Evolutionary conservation across 2,329 filamentous ascomycete genomes (phyloP), one percentile per base, ranked within the genome.

Genomic region (Dryadomyces quercus-mongolicae): DNA sequence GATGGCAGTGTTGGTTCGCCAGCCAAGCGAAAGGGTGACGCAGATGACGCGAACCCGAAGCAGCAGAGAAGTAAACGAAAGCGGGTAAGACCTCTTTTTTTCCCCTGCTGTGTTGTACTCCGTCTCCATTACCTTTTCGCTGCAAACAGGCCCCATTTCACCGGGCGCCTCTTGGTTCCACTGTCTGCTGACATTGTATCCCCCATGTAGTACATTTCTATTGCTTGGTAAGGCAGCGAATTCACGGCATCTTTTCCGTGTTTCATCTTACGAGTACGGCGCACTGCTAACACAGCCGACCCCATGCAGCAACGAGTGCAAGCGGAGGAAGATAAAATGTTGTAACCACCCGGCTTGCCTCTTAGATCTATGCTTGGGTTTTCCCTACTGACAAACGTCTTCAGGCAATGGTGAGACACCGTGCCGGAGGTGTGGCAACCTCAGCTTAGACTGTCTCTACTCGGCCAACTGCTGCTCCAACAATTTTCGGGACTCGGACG

Each of bases 401-500:
- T n/a, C 16, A 60, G 58, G 58, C 68, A 86, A 86, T 66, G 84
- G 84, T 57, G 80, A 85, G 61, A 78, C 76, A 1, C 79, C 82
- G 1, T 88, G 84, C 60, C 76, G 81, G 56, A 74, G 84, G 55
- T 88, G 84, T 62, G 79, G 82, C 61, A 83, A 84, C 60, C 80
- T 86, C 66, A 82, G 80, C 60, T 72, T 85, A 18, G 68, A 60
- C 55, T 34, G 57, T 59, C 45, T 58, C 54, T 36, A 58, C 60
- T 44, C 47, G 54, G 53, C 56, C 49, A 57, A 58, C 59, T 67
- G 31, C 63, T 70, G 34, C 57, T 70, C n/a, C 60, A 64, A 8
- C 63, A 89, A 67, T 4, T 71, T 67, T 25, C 64, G 67, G n/a
- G 70, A 72, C 43, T 69, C 71, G 45, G 63, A 94, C 10, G 91